Conservation (phyloP, 177 flowering plant genomes). For the Vitis hybrid region DNA sequence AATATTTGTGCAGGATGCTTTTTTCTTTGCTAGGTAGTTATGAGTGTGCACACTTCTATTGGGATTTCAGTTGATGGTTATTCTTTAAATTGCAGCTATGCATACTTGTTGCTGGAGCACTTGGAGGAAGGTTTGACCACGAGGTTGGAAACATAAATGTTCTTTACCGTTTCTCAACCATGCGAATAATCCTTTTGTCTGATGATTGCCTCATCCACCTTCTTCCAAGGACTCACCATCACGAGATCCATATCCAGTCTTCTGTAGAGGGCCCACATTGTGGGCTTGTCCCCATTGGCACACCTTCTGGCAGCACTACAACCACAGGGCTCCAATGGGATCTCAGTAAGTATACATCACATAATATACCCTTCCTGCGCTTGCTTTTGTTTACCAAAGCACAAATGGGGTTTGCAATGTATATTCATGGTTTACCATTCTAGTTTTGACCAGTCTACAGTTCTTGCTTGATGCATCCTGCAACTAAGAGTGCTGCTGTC, state of each 20-base stretch:
- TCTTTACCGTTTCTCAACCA: conserved; percentile 54
- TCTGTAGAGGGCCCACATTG: conserved; percentile 92
- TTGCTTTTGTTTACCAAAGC: background rate
- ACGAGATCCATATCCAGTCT: conserved; percentile 67
- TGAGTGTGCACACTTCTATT: background rate
- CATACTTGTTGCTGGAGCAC: conserved; percentile 92
- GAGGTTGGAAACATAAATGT: conserved; percentile 89
- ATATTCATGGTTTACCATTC: background rate
- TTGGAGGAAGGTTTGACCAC: conserved; percentile 97
- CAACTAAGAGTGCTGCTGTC: too few species aligned
- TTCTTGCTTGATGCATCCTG: too few species aligned
- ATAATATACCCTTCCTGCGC: background rate
- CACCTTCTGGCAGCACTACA: conserved; percentile 61
- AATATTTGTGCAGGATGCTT: background rate
- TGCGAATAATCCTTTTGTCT: conserved; percentile 72
- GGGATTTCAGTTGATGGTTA: background rate
- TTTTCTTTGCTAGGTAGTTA: background rate
- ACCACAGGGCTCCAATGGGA: conserved; percentile 95
- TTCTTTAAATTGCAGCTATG: conserved; percentile 51
- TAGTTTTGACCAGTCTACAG: background rate
- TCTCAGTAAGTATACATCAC: conserved; percentile 61
- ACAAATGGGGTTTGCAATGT: background rate
- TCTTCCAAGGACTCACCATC: conserved; percentile 72
- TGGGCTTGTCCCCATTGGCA: conserved; percentile 84
- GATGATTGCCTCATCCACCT: conserved; percentile 87